A percentile compares a stretch with the other conserved stretches of the same genome.
Conservation (phyloP, 169 alveolate genomes). For the Eimeria acervulina region DNA sequence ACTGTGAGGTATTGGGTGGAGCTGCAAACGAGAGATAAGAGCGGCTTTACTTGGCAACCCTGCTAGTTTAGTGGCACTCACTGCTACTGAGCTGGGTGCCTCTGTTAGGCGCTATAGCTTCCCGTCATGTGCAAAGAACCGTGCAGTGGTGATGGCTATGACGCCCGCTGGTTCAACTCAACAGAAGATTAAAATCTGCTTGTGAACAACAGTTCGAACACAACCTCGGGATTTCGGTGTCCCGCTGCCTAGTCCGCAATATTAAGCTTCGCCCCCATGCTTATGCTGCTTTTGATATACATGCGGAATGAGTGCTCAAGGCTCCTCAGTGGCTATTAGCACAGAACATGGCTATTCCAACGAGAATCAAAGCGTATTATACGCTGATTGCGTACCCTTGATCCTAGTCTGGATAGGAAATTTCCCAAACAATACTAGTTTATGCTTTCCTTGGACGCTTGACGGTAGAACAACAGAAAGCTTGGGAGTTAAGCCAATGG, state of each 20-base stretch:
- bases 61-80: not conserved
- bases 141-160: not conserved
- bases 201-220: no score
- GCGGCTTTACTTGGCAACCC: not conserved
- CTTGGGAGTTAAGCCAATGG: not conserved
- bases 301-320: no score
- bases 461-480: not conserved
- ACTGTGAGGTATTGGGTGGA: not conserved
- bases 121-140: not conserved
- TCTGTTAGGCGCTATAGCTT: not conserved
- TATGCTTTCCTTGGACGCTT: not conserved
- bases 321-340: no score
- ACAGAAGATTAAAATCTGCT: no score
- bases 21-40: not conserved
- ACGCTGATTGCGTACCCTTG: not conserved
- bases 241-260: not conserved
- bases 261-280: not conserved
- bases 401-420: no score
- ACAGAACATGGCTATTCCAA: not conserved
- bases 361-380: not conserved
- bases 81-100: not conserved
- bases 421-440: not conserved
- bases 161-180: not conserved
- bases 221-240: not conserved
- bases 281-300: not conserved